Evolutionary conservation across 352 stramenopile species (phyloP).

Genomic region (Thalassiosira hispida): DNA sequence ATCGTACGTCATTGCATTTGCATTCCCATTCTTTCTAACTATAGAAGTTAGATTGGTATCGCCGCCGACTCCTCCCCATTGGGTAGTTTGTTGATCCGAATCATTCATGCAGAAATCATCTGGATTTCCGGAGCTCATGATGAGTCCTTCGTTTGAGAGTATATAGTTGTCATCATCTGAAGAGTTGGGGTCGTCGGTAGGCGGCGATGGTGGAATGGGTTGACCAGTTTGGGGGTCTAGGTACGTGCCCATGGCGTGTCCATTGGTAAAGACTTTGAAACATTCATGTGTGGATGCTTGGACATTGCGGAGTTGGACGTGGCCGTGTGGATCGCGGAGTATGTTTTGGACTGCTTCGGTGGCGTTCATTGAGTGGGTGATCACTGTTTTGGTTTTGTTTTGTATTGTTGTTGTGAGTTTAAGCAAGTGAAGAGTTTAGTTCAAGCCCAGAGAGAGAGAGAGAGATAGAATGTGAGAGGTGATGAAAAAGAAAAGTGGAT

Average conservation of each 20-base stretch:
- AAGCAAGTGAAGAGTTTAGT: no score
- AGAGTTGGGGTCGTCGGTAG: neutral
- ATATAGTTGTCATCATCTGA: slow-evolving; percentile 2
- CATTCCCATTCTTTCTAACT: no score
- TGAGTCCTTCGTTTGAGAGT: slow-evolving; percentile 22
- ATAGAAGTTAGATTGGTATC: neutral
- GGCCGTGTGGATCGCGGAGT: slow-evolving; percentile 8
- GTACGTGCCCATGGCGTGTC: slow-evolving; percentile 12
- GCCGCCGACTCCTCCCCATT: neutral
- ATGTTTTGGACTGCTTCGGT: neutral
- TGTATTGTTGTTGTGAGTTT: no score
- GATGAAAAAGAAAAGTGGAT: no score
- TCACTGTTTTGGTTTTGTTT: neutral
- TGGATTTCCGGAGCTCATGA: slow-evolving; percentile 28
- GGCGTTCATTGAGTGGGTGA: neutral
- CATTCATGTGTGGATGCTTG: neutral
- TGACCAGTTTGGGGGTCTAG: no score
- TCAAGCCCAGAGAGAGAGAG: no score
- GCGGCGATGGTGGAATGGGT: no score
- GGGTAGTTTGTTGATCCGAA: slow-evolving; percentile 13
- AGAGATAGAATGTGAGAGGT: no score
- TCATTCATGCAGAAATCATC: slow-evolving; percentile 22
- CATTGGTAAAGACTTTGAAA: slow-evolving; percentile 16
- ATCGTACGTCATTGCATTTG: neutral
- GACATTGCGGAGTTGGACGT: slow-evolving; percentile 39